Evolutionary conservation across 2,329 filamentous ascomycete genomes (phyloP).

Genomic region (Colletotrichum destructivum): DNA sequence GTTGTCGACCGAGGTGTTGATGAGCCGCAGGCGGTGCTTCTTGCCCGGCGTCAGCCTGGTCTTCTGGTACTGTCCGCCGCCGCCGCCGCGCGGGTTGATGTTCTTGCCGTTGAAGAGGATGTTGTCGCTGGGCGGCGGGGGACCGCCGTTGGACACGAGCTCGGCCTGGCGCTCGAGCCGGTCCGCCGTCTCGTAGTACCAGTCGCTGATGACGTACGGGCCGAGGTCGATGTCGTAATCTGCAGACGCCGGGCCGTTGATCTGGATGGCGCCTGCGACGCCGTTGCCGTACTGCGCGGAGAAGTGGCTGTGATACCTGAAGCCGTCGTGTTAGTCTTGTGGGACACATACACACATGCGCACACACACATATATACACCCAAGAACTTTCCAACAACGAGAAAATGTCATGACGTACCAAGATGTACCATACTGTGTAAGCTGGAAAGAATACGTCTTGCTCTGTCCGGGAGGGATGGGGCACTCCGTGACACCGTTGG

Average conservation of each 20-base stretch:
- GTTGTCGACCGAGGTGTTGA: constrained; percentile 67
- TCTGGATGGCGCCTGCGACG: constrained; percentile 65
- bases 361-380: too few relatives aligned
- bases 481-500: constrained; percentile 61
- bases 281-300: constrained; percentile 67
- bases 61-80: constrained; percentile 49
- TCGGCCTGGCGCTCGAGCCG: constrained; percentile 43
- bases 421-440: constrained; percentile 55
- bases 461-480: constrained; percentile 53
- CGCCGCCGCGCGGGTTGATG: constrained; percentile 48
- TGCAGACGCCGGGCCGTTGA: constrained; percentile 60
- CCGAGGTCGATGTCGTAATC: constrained; percentile 76
- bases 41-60: constrained; percentile 58
- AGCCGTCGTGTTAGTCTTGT: constrained; percentile 45
- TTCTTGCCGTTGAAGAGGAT: constrained; percentile 61
- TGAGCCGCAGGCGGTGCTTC: constrained; percentile 64
- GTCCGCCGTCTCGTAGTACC: constrained; percentile 60
- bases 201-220: constrained; percentile 66
- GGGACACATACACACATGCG: background rate
- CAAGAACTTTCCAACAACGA: constrained; percentile 1
- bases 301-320: constrained; percentile 66
- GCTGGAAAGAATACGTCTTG: constrained; percentile 54
- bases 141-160: constrained; percentile 41
- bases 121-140: constrained; percentile 52
- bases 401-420: constrained; percentile 45